Conservation (phyloP, 371 early-diverging fungal genomes). For the Rhizopus delemar region DNA sequence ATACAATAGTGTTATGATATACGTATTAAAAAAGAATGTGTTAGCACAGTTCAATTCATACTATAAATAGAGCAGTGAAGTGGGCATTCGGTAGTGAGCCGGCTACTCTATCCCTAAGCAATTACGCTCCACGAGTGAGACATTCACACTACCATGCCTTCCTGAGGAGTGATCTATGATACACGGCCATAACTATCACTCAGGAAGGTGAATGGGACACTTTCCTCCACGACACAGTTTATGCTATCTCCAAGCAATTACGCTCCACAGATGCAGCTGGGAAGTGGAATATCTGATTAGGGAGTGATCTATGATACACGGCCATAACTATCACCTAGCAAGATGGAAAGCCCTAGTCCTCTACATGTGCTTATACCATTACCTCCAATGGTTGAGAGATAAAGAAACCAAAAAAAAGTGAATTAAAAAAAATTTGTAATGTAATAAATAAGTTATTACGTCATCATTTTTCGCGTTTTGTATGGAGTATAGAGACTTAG, state of each 20-base stretch:
- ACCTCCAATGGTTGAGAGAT: not conserved
- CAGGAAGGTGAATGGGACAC: constrained; percentile 8
- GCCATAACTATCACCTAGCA: constrained; percentile 14
- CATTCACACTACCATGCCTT: not conserved
- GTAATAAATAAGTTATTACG: no score
- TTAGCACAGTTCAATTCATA: no score
- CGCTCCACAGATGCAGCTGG: constrained; percentile 9
- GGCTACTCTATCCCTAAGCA: constrained; percentile 9
- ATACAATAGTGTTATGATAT: not conserved
- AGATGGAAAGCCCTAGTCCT: constrained; percentile 6
- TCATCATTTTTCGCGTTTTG: no score
- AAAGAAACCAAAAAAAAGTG: not conserved
- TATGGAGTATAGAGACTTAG: no score
- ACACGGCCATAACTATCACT: no score
- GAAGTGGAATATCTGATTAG: constrained; percentile 5
- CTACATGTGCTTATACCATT: not conserved
- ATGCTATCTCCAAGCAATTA: constrained; percentile 14
- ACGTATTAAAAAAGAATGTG: no score
- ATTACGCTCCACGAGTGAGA: constrained; percentile 11
- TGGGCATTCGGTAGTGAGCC: constrained; percentile 2
- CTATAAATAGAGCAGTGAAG: not conserved
- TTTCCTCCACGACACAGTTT: constrained; percentile 1
- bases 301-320: constrained; percentile 19
- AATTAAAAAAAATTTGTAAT: not conserved
- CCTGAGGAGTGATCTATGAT: constrained; percentile 15